Evolutionary conservation across 805 yeast species (phyloP).

Genomic region (Sungouiozyma ichnusensis): DNA sequence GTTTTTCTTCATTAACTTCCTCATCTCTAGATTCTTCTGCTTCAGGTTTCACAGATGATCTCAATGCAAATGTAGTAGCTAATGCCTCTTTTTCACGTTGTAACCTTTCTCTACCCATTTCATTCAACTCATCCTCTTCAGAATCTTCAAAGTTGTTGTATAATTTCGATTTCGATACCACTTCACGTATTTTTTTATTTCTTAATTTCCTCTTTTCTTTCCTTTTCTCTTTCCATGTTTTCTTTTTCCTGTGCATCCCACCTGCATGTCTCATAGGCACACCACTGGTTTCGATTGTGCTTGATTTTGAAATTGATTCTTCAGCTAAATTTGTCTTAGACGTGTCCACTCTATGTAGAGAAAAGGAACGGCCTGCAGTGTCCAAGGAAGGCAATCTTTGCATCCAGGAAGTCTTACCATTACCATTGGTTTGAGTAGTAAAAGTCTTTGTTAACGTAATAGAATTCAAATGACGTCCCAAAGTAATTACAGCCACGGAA

Average conservation of each 20-base stretch:
- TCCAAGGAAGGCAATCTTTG: slow-evolving; percentile 75
- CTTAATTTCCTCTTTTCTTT: slow-evolving; percentile 26
- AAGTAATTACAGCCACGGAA: slow-evolving; percentile 62
- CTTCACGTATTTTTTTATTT: slow-evolving; percentile 16
- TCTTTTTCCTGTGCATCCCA: slow-evolving; percentile 50
- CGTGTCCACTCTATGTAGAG: slow-evolving; percentile 77
- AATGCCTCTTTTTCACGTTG: slow-evolving; percentile 35
- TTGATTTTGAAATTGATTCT: slow-evolving; percentile 20
- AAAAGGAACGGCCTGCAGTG: slow-evolving; percentile 55
- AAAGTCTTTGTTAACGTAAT: slow-evolving; percentile 89
- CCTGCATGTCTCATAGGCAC: slow-evolving; percentile 62
- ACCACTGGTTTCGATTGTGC: slow-evolving; percentile 52
- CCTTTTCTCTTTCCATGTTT: slow-evolving; percentile 24
- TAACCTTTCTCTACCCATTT: slow-evolving; percentile 27
- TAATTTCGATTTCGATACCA: not conserved
- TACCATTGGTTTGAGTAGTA: slow-evolving; percentile 54
- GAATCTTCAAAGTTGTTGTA: slow-evolving; percentile 6
- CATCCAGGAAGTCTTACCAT: slow-evolving; percentile 61
- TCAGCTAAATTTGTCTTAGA: slow-evolving; percentile 7
- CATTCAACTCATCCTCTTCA: slow-evolving; percentile 22
- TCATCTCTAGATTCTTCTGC: slow-evolving; percentile 5
- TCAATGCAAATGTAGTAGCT: slow-evolving; percentile 35
- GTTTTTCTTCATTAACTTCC: slow-evolving; percentile 3
- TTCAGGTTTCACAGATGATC: slow-evolving; percentile 15
- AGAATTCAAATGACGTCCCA: slow-evolving; percentile 81